Base-by-base conservation (phyloP, 768 basidiomycete genomes). In the Podaxis sp. region DNA sequence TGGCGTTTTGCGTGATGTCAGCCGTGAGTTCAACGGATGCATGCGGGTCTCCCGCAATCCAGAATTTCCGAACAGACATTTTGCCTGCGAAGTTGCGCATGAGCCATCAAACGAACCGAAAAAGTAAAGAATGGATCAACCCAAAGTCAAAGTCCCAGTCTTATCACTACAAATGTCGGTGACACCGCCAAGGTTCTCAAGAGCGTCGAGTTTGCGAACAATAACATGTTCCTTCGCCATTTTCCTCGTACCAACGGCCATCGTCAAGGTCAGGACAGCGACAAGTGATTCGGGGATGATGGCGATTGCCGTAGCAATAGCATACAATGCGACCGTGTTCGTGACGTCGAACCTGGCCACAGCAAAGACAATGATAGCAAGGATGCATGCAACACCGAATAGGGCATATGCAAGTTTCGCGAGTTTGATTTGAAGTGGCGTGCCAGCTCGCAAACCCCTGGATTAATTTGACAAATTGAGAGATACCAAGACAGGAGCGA, bases 151-250 rank as follows among this genome's bases (percentile, higher is more conserved):
- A 15, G 87, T 89, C 26, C 87, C 87, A 0, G 87, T 89, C 71
- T 88, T 88, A 71, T 89, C 87, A 24, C 84, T 85, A 69, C 87
- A 88, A 42, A 80, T 75, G 67, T 79, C 75, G 3, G 75, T 77
- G 7, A 88, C 85, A 8, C 80, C 84, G 11, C 86, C 84, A 44
- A 89, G 69, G 55, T 82, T 85, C 68, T 88, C 86, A 64, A 88
- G 77, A 13, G 87, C 85, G 65, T 87, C 86, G 64, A 89, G 79
- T 58, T 84, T 80, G 38, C 86, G 79, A 15, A 87, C 85, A 61
- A 89, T 81, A 38, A 87, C 87, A 64, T 87, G 80, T 68, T 85
- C 76, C 49, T 72, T 77, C 2, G 84, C 84, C 70, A 87, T 84
- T 57, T 81, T 80, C 56, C 79, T 75, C 1, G 84, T 83, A 0